Conservation (phyloP, 73 alveolate species). For the Tetrahymena malaccensis region DNA sequence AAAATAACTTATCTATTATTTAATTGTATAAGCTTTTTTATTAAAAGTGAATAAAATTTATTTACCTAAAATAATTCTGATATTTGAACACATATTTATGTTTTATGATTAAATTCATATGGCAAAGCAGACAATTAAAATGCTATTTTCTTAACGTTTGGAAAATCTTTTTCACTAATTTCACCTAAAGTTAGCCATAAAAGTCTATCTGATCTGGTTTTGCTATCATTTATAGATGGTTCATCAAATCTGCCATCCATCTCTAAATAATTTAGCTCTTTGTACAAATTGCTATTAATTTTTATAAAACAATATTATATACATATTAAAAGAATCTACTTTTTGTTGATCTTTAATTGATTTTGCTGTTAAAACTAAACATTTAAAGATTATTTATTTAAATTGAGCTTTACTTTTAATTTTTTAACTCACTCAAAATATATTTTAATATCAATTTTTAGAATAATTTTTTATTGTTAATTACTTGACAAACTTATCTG, state of each 20-base stretch:
- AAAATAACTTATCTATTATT: conserved; percentile 8
- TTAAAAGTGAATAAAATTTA: not conserved
- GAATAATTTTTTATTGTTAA: too few species aligned
- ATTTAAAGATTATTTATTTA: too few species aligned
- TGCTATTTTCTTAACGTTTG: conserved; percentile 1
- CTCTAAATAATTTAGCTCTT: conserved; percentile 23
- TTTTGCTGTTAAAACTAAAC: too few species aligned
- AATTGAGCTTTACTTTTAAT: too few species aligned
- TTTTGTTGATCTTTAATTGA: too few species aligned
- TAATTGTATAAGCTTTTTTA: not conserved
- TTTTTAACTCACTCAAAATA: too few species aligned
- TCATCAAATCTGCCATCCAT: conserved; percentile 39
- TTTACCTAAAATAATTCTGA: conserved; percentile 12
- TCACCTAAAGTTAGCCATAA: conserved; percentile 25
- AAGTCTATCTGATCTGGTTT: conserved; percentile 10
- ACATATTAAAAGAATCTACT: too few species aligned
- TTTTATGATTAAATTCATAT: conserved; percentile 23
- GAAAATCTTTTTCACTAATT: conserved; percentile 12
- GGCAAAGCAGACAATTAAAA: conserved; percentile 25
- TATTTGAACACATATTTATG: conserved; percentile 19
- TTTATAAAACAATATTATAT: too few species aligned
- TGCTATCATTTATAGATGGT: not conserved
- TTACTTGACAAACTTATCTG: not conserved
- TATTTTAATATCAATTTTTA: too few species aligned
- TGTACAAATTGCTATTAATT: not conserved